A percentile compares a stretch with the other conserved stretches of the same genome.
Evolutionary conservation across 208 protist genomes (phyloP).

Genomic region (Endotrypanum monterogeii): DNA sequence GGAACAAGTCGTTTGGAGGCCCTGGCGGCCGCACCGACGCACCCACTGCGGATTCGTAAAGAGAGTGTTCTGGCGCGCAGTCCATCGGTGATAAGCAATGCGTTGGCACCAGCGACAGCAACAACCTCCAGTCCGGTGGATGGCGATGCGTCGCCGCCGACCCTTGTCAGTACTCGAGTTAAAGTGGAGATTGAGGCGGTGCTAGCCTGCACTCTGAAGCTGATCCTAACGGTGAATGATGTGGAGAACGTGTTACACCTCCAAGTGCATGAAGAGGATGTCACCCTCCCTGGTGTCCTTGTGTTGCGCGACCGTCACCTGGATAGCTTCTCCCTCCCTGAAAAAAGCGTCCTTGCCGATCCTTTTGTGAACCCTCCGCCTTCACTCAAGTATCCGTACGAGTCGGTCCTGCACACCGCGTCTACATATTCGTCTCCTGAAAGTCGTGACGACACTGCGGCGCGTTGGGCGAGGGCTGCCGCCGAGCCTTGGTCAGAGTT

Average conservation of each 20-base stretch:
- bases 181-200: constrained; percentile 44
- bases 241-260: constrained; percentile 54
- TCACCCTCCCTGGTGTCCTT: constrained; percentile 67
- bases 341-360: constrained; percentile 33
- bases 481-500: constrained; percentile 23
- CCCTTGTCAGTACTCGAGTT: constrained; percentile 23
- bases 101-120: background rate
- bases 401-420: constrained; percentile 10
- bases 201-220: constrained; percentile 33
- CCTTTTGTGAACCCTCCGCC: constrained; percentile 33
- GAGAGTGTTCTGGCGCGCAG: constrained; percentile 19
- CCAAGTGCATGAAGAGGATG: constrained; percentile 43
- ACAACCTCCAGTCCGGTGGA: background rate
- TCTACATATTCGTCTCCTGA: background rate
- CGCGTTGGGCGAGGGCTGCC: background rate
- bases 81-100: background rate
- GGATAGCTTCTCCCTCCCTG: constrained; percentile 38
- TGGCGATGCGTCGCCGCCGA: background rate
- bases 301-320: constrained; percentile 64
- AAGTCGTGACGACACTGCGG: background rate
- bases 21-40: constrained; percentile 14
- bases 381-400: constrained; percentile 17
- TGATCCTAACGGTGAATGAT: constrained; percentile 49
- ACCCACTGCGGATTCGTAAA: constrained; percentile 23
- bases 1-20: constrained; percentile 6